A percentile compares a stretch with the other conserved stretches of the same genome.
Conservation (phyloP, 2,329 filamentous ascomycete genomes). For the Ophiostoma pallidulum region DNA sequence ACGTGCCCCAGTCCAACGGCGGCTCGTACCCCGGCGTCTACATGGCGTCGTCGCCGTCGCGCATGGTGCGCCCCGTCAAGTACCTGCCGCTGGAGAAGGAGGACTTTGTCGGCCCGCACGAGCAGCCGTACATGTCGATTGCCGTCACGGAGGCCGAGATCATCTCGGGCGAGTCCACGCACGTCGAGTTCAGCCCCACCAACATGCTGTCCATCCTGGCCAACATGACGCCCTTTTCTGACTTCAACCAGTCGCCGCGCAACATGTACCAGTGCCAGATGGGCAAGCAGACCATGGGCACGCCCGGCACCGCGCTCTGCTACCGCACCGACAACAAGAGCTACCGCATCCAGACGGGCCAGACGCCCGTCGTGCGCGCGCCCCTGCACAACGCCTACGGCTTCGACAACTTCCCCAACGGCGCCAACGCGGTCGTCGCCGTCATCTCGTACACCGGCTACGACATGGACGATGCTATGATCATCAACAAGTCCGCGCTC, state of each 20-base stretch:
- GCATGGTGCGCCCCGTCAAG: constrained; percentile 87
- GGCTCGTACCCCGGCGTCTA: constrained; percentile 97
- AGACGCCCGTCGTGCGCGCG: constrained; percentile 86
- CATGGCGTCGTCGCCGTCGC: constrained; percentile 75
- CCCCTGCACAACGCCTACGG: constrained; percentile 94
- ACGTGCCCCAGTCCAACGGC: constrained; percentile 75
- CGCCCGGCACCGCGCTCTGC: constrained; percentile 71
- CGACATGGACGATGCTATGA: constrained; percentile 99
- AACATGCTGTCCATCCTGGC: constrained; percentile 96
- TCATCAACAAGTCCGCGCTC: constrained; percentile 93
- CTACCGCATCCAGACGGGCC: constrained; percentile 88
- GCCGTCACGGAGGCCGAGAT: constrained; percentile 84
- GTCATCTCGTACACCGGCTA: constrained; percentile 99
- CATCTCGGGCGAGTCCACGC: constrained; percentile 77
- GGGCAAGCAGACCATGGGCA: constrained; percentile 99
- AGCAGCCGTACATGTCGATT: constrained; percentile 98
- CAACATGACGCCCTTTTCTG: constrained; percentile 97
- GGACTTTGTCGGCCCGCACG: constrained; percentile 85
- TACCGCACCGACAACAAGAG: constrained; percentile 96
- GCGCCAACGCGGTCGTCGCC: constrained; percentile 87
- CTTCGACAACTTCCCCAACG: constrained; percentile 96
- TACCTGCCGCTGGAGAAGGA: constrained; percentile 79
- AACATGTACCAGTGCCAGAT: constrained; percentile 99
- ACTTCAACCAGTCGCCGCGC: constrained; percentile 96
- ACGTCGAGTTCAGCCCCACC: constrained; percentile 89